Percentiles rank a stretch among this genome's conserved stretches.
These are phyloP conservation scores for Xylaria scruposa DNA, from an alignment of 495 filamentous ascomycete species.

Conservation along the genomic window DNA sequence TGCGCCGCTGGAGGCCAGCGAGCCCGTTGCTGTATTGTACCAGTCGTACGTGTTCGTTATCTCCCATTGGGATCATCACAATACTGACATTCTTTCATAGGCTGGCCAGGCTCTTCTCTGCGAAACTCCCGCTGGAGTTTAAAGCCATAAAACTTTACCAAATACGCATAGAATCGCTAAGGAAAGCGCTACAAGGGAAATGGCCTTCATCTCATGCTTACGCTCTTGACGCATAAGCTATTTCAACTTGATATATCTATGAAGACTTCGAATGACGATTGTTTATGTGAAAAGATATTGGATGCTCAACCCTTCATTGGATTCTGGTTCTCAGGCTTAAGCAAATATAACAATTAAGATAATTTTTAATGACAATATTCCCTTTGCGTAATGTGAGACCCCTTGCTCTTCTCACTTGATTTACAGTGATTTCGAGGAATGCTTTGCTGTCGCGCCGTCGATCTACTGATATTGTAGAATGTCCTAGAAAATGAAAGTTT, in stretches of 20 bases:
- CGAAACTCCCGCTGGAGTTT: constrained; percentile 23
- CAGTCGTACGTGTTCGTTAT: constrained; percentile 22
- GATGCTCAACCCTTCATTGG: neutral
- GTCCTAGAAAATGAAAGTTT: neutral
- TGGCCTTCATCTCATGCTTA: neutral
- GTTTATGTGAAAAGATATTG: neutral
- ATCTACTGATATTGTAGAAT: too few species aligned
- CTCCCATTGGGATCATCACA: neutral
- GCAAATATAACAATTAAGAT: neutral
- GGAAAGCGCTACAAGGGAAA: neutral
- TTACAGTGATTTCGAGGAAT: neutral
- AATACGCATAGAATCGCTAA: too few species aligned
- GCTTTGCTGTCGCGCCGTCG: neutral
- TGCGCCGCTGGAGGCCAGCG: constrained; percentile 23
- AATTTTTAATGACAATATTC: constrained; percentile 17
- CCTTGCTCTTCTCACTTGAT: neutral
- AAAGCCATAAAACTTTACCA: neutral
- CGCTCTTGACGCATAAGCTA: neutral
- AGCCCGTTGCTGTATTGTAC: constrained; percentile 27
- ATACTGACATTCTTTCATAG: constrained; percentile 9
- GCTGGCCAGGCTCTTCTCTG: constrained; percentile 25
- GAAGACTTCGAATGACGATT: too few species aligned
- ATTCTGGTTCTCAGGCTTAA: neutral
- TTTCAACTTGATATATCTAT: neutral
- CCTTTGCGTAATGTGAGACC: neutral